These are phyloP conservation scores for Pleurotus djamor DNA, from an alignment of 768 basidiomycete species.

Conservation along the genomic window DNA sequence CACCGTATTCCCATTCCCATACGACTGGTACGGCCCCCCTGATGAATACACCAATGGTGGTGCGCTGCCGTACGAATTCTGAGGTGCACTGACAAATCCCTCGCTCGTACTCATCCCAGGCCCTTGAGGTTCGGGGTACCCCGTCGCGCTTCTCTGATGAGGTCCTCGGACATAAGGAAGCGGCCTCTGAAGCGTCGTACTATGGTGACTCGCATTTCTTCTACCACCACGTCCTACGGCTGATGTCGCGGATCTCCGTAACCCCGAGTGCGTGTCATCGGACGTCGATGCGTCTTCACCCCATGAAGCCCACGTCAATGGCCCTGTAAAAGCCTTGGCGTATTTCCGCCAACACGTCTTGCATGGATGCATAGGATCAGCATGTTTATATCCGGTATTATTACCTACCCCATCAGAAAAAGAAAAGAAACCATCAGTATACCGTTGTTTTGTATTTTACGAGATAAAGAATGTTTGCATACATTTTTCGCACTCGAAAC, in stretches of 20 bases:
- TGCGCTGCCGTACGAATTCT: not conserved
- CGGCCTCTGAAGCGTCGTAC: slow-evolving; percentile 33
- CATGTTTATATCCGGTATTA: slow-evolving; percentile 73
- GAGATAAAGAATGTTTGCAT: not conserved
- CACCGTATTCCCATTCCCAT: slow-evolving; percentile 35
- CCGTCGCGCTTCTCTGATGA: slow-evolving; percentile 17
- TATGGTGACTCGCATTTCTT: slow-evolving; percentile 1
- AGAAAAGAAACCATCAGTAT: too few species aligned
- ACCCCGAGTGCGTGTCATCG: not conserved
- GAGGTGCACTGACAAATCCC: not conserved
- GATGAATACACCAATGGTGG: slow-evolving; percentile 5
- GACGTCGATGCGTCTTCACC: slow-evolving; percentile 10
- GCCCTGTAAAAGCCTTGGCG: slow-evolving; percentile 56
- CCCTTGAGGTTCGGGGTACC: slow-evolving; percentile 8
- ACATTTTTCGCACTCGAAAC: slow-evolving; percentile 70
- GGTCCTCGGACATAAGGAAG: slow-evolving; percentile 21
- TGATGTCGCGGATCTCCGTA: not conserved
- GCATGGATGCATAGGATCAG: slow-evolving; percentile 68
- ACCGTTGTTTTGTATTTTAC: too few species aligned
- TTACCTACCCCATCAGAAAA: slow-evolving; percentile 40
- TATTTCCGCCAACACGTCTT: slow-evolving; percentile 75
- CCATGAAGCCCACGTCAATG: slow-evolving; percentile 52
- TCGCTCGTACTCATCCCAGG: slow-evolving; percentile 8
- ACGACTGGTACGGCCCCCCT: slow-evolving; percentile 17
- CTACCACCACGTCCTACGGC: not conserved